Base-by-base conservation (phyloP, 768 basidiomycete species). In the Termitomyces sp. region DNA sequence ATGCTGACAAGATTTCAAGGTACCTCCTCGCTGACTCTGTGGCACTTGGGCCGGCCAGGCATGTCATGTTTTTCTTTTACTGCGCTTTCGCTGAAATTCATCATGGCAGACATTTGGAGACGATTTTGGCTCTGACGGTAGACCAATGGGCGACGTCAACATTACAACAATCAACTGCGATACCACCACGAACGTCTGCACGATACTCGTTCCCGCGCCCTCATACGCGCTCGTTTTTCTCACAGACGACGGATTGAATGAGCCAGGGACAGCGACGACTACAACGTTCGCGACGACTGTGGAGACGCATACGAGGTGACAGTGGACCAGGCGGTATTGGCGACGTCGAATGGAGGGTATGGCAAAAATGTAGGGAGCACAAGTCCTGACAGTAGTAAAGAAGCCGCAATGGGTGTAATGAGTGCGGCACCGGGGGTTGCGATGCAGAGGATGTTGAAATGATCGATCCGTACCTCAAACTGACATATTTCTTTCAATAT, bases 171-270 rank as follows among this genome's bases (percentile, higher is more conserved):
- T 90, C 31, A 56, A 69, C 8, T 94, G 91, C 63, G 76, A 85
- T 63, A 72, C 75, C 50, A 68, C 67, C 12, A 71, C 72, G 34
- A 74, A 78, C 59, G 72, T 76, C 2, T 92, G 90, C 71, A 66
- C 71, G 22, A 75, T 91, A 57, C 71, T 69, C 18, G 85, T 91
- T 26, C 79, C 81, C 18, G 87, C 88, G 0, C 90, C 91, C 0
- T 80, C 79, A 29, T 82, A 82, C 36, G 88, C 85, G 0, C 74
- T 92, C 36, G 87, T 92, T 39, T 90, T 88, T 76, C 72, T 91
- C 18, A 78, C 73, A 5, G 68, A 74, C 46, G 61, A 67, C 29
- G 76, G 79, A 6, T 48, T 68, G 18, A 51, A 68, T 0, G 76
- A 75, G 43, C 73, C 70, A 7, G 69, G 70, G 8, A 67, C 70